phyloP scores from a whole-genome alignment of 2,329 filamentous ascomycete species.

The Ascochyta lentis region DNA sequence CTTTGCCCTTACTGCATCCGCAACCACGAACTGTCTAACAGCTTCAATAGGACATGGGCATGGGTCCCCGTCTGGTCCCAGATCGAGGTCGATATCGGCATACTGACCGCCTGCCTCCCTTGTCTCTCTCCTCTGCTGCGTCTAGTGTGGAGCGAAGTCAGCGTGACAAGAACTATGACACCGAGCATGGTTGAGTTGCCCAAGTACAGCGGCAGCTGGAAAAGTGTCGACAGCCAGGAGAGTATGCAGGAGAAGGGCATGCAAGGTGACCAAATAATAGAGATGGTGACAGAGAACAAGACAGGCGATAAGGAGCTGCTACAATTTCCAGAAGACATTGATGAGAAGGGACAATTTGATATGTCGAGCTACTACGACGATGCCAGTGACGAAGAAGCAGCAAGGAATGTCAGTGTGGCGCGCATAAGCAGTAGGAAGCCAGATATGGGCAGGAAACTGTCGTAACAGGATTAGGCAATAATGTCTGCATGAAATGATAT shows the following conservation, averaged over 20 bases:
- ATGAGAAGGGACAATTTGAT: conserved; percentile 1
- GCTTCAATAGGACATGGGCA: conserved; percentile 21
- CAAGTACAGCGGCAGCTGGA: conserved; percentile 23
- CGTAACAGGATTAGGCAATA: background rate
- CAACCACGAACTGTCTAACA: conserved; percentile 5
- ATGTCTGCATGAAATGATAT: background rate
- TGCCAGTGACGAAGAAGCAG: conserved; percentile 20
- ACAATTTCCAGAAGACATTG: background rate
- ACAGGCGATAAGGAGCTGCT: conserved; percentile 4
- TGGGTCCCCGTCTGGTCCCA: conserved; percentile 42
- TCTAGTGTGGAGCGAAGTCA: conserved; percentile 26
- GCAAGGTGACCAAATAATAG: background rate
- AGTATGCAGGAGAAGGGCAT: background rate
- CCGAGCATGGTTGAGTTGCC: conserved; percentile 23
- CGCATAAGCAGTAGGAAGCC: conserved; percentile 1
- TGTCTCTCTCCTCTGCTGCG: conserved; percentile 35
- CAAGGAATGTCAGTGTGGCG: conserved; percentile 7
- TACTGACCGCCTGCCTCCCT: conserved; percentile 37
- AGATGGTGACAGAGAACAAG: background rate
- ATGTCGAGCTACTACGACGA: conserved; percentile 21
- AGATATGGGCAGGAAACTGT: background rate
- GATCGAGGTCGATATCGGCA: conserved; percentile 40
- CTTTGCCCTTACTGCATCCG: background rate
- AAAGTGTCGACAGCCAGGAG: background rate
- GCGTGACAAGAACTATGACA: conserved; percentile 11